Evolutionary conservation across 441 rosid genomes (phyloP).

Genomic region (Flueggea neowawraea): DNA sequence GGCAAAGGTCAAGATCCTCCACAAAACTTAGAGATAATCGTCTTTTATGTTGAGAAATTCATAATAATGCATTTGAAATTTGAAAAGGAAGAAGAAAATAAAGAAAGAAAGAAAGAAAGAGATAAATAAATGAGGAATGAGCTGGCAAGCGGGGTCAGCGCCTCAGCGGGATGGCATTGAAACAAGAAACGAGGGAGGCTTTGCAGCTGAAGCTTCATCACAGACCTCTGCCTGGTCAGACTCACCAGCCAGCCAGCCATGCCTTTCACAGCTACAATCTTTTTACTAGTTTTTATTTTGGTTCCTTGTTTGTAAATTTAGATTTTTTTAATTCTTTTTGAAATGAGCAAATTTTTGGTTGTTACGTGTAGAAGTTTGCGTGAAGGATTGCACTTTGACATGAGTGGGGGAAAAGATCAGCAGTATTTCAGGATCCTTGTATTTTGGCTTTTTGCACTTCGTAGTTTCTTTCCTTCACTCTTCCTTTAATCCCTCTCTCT

Average conservation of each 20-base stretch:
- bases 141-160: constrained; percentile 21
- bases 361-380: constrained; percentile 20
- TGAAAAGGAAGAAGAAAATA: no score
- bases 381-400: constrained; percentile 31
- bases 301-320: neutral
- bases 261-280: neutral
- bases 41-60: no score
- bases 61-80: no score
- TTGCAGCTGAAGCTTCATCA: constrained; percentile 7
- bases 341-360: no score
- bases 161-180: no score
- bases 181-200: constrained; percentile 17
- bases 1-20: no score
- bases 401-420: neutral
- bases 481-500: constrained; percentile 6
- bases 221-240: neutral
- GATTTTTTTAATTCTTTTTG: neutral
- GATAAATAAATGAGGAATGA: constrained; percentile 8
- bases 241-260: neutral
- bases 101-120: no score
- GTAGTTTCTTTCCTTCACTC: constrained; percentile 27
- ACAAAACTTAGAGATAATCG: no score
- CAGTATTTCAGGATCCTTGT: no score
- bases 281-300: neutral
- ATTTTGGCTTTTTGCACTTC: constrained; percentile 1